Evolutionary conservation across 2,329 filamentous ascomycete genomes (phyloP), one percentile per base, ranked within the genome.

Genomic region (Fusarium algeriense): DNA sequence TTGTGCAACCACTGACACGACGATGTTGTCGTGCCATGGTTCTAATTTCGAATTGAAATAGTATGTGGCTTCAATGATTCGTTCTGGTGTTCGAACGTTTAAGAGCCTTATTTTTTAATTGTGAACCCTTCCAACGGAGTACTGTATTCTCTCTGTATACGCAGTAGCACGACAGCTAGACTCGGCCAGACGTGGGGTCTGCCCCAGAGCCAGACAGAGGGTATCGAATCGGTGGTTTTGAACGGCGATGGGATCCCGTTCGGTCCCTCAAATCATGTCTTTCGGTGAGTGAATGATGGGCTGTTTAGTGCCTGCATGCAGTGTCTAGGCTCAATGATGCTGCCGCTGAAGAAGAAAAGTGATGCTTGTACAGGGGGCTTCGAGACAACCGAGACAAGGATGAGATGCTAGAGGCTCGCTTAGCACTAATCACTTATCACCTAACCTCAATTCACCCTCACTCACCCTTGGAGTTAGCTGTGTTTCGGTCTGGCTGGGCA

Each of bases 211-310:
- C 66, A 70, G 54, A 61, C 38, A 67, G 69, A 72, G 54, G 69
- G 61, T 67, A 72, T 70, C 69, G 61, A 72, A 72, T 72, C 66
- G 66, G 69, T 53, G 69, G 69, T 65, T 72, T 72, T 70, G 56
- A 52, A 34, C 20, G 61, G 57, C 40, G 59, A 23, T 59, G 58
- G 41, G 30, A 57, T 56, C 17, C 30, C 15, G 34, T 57, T n/a
- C n/a, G 30, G 32, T 32, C 37, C 23, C 19, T 32, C 34, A 19
- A 59, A 40, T 40, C 23, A 40, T 34, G 49, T 44, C 20, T 30
- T 49, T 46, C 28, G 48, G 45, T 46, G 52, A 54, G 38, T 70
- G 32, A 60, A 71, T 62, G 64, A 59, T 40, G 53, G 60, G 35
- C 49, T 8, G 55, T 60, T 35, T 32, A 44, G 34, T 43, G 38